Evolutionary conservation across 1,284 basidiomycete species (phyloP), one percentile per base, ranked within the genome.

Genomic region (Coniophora puteana): DNA sequence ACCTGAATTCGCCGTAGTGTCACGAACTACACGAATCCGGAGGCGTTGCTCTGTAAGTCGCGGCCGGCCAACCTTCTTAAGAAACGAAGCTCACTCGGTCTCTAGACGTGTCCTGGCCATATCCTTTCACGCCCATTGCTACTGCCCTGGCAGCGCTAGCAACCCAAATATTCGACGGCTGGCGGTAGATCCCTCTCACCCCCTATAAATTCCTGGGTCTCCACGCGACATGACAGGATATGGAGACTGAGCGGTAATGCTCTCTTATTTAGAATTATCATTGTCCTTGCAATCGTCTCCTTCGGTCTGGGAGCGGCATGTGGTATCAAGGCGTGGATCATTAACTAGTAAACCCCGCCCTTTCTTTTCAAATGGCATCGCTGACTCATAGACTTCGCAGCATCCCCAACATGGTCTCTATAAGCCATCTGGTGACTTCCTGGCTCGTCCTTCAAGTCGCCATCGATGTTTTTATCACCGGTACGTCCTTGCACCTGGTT

Each of bases 21-120:
- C n/a, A n/a, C n/a, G n/a, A n/a, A n/a, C n/a, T n/a, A n/a, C n/a
- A n/a, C n/a, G n/a, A n/a, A n/a, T n/a, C n/a, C n/a, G n/a, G n/a
- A n/a, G n/a, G n/a, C n/a, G n/a, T n/a, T n/a, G n/a, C n/a, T n/a
- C n/a, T n/a, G n/a, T n/a, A n/a, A n/a, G n/a, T n/a, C n/a, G n/a
- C n/a, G n/a, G n/a, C n/a, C n/a, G n/a, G n/a, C 27, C 5, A 34
- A 10, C 13, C 21, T 17, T 25, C 5, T 36, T 25, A 17, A 38
- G 55, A 49, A 47, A 46, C 38, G 56, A 41, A 28, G 40, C 32
- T 5, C 49, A 47, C 23, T 43, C 47, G 3, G 18, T 43, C 22
- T 34, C 17, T 24, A 62, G 60, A 22, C 13, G 47, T 46, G 4
- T 16, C 53, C 8, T 62, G 62, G 62, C 55, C 55, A 7, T 58